Evolutionary conservation across 257 asterid genomes (phyloP), one percentile per base, ranked within the genome.

Genomic region (Forsythia suspensa): DNA sequence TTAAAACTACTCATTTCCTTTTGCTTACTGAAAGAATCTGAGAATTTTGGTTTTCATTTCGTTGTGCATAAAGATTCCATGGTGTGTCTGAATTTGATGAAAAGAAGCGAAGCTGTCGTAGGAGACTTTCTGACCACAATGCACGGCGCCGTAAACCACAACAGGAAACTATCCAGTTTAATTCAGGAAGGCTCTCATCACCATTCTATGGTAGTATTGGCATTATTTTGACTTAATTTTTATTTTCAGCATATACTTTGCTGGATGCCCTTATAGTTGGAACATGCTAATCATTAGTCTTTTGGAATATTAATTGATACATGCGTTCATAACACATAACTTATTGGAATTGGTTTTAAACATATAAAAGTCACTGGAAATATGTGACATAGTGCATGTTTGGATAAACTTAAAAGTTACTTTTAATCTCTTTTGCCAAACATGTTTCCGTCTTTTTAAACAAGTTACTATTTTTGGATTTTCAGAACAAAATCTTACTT

Each of bases 31-130:
- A 24, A 24, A 9, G 69, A 61, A 20, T 61, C 38, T 61, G 38
- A 61, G 69, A 8, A 61, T 21, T 24, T 24, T 61, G 21, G 16
- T 63, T 10, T 63, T 63, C 40, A 29, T 63, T 63, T 63, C 24
- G 0, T 77, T 71, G 59, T 76, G 36, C 52, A 48, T 80, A 81
- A 84, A 95, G 99, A 97, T 95, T 95, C 91, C 99, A 95, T 84
- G 85, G 86, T 78, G 79, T 93, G 84, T 77, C 90, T 8, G 98
- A 92, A 40, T 95, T 95, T 86, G 99, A 95, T 77, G 97, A 91
- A 6, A 93, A 86, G 87, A 95, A 95, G 90, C 91, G 99, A 74
- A 95, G 99, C 86, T 95, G 99, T 81, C 86, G 99, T 41, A 89
- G 93, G 81, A 85, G 97, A 76, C 98, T 95, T 51, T 88, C 91